Evolutionary conservation across 2,329 filamentous ascomycete species (phyloP).

Genomic region (Hypoxylon sp.): DNA sequence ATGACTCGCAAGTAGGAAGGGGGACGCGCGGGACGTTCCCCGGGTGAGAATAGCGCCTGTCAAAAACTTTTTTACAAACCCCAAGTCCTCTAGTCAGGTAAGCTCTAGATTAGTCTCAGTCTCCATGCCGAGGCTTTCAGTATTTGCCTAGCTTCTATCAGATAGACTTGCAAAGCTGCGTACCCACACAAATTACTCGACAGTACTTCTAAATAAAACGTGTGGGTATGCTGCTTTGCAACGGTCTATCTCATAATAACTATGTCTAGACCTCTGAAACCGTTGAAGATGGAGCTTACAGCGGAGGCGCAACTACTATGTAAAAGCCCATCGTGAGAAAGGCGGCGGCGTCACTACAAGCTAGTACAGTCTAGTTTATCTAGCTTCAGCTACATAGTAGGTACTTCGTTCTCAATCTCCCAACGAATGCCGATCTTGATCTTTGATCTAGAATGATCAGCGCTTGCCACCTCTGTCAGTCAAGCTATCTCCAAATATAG

Average conservation of each 20-base stretch:
- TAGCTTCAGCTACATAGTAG: background rate
- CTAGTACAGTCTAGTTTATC: too few relatives aligned
- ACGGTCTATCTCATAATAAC: too few relatives aligned
- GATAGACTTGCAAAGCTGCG: too few relatives aligned
- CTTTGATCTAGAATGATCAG: slow-evolving; percentile 30
- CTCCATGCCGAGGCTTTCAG: slow-evolving; percentile 2
- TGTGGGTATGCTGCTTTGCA: too few relatives aligned
- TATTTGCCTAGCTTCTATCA: too few relatives aligned
- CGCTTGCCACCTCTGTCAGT: slow-evolving; percentile 23
- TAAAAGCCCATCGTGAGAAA: background rate
- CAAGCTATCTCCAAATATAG: slow-evolving; percentile 5
- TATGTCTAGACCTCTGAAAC: slow-evolving; percentile 3
- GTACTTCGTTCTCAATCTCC: slow-evolving; percentile 8
- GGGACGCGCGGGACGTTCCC: slow-evolving; percentile 5
- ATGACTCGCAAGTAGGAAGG: slow-evolving; percentile 22
- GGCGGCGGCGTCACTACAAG: slow-evolving; percentile 6
- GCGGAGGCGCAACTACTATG: too few relatives aligned
- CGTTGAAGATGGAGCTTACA: too few relatives aligned
- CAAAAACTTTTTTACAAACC: slow-evolving; percentile 5
- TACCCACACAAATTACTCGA: too few relatives aligned
- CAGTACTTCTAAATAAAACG: too few relatives aligned
- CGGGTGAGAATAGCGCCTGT: slow-evolving; percentile 16
- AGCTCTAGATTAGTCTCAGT: slow-evolving; percentile 19
- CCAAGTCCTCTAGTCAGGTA: slow-evolving; percentile 6
- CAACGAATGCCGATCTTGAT: slow-evolving; percentile 17